Percentiles rank a stretch among this genome's conserved stretches.
phyloP scores from a whole-genome alignment of 2,329 filamentous ascomycete genomes.

The Talaromyces amestolkiae region DNA sequence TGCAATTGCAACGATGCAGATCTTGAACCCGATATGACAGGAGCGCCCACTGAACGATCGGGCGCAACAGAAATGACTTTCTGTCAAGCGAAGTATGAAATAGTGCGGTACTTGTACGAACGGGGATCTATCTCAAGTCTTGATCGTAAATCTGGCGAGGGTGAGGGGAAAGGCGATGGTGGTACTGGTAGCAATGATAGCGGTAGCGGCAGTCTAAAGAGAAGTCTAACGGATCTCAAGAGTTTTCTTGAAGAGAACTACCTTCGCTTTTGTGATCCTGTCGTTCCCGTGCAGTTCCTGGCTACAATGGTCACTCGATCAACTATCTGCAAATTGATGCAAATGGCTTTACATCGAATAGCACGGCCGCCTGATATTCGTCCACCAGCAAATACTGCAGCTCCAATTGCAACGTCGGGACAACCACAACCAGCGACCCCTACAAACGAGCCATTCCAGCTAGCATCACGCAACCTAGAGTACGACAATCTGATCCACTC shows the following conservation, averaged over 20 bases:
- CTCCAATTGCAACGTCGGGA: too few species aligned
- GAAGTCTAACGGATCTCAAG: neutral
- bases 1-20: constrained; percentile 54
- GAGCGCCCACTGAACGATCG: constrained; percentile 48
- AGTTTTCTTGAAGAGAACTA: constrained; percentile 5
- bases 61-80: constrained; percentile 56
- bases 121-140: neutral
- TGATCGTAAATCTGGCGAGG: too few species aligned
- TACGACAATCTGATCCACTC: constrained; percentile 8
- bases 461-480: neutral
- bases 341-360: constrained; percentile 8
- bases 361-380: neutral
- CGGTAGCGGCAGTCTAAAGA: neutral
- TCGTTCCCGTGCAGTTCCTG: constrained; percentile 17
- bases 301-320: constrained; percentile 16
- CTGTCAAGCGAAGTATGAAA: constrained; percentile 47
- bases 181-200: neutral
- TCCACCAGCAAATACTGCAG: neutral
- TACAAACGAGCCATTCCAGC: neutral
- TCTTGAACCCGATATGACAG: constrained; percentile 48
- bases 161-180: neutral
- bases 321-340: constrained; percentile 9
- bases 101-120: constrained; percentile 23
- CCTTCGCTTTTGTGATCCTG: constrained; percentile 16
- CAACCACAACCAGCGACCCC: too few species aligned